Evolutionary conservation across 495 filamentous ascomycete genomes (phyloP), one percentile per base, ranked within the genome.

Genomic region (Hypoxylon cercidicola): DNA sequence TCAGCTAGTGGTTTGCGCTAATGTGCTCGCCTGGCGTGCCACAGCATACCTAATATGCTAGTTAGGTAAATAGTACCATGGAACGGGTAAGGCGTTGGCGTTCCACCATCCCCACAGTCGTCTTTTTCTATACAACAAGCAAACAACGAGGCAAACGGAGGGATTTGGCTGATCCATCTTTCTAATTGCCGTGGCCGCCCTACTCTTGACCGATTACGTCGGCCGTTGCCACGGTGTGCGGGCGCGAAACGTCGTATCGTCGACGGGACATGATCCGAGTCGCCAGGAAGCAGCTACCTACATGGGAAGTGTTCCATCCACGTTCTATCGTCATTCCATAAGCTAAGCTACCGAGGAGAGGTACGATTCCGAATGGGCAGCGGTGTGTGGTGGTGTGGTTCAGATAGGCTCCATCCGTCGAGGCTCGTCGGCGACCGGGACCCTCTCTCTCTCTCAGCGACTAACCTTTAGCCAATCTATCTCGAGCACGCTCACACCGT

Each of bases 401-500:
- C 48, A 51, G 45, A 59, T 47, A 50, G 23, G 41, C 19, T 34
- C 10, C 12, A 41, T 9, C 28, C 15, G 34, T 20, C 32, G 20
- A 35, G 21, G 32, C 43, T 32, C 16, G 23, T 35, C 13, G 59
- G 43, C 37, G 35, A 30, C 7, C 48, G 39, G 39, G 9, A 47
- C 40, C 37, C 30, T 63, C 15, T 44, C n/a, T 55, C 25, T 46
- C n/a, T 4, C 10, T 21, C 35, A 39, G 41, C 60, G 49, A 49
- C 50, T 60, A 25, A 62, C 25, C 3, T 28, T 3, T 40, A 28
- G 19, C 65, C 65, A 63, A 68, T 63, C 64, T 39, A 19, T 51
- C 59, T 41, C 12, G 21, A 23, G 54, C 60, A 62, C 64, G 59
- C 59, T 49, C 58, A 32, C 59, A 63, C 54, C 48, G 49, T 60